Percentiles rank a stretch among this genome's conserved stretches.
Conservation (phyloP, 805 yeast genomes). For the Brettanomyces custersianus region DNA sequence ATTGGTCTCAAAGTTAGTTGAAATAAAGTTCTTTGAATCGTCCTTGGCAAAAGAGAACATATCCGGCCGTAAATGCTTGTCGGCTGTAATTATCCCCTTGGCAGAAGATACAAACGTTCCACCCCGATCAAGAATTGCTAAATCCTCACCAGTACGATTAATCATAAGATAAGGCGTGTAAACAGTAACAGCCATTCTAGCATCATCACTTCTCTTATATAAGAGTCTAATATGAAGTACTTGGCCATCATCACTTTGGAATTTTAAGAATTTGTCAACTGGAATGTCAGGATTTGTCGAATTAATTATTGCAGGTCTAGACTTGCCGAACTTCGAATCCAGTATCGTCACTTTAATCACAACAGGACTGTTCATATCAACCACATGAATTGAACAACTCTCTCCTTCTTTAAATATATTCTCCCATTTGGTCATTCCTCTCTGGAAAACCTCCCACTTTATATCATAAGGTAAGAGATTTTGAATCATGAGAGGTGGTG, state of each 20-base stretch:
- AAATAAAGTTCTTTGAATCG: conserved; percentile 26
- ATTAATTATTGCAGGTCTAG: conserved; percentile 71
- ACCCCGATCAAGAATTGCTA: conserved; percentile 50
- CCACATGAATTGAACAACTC: conserved; percentile 70
- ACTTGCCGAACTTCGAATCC: conserved; percentile 49
- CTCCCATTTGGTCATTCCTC: conserved; percentile 60
- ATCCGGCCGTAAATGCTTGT: conserved; percentile 35
- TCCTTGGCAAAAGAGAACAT: conserved; percentile 77
- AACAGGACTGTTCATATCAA: conserved; percentile 47
- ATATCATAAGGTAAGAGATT: conserved; percentile 81
- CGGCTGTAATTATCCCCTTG: conserved; percentile 3
- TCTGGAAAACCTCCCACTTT: conserved; percentile 67
- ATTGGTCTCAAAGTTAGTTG: conserved; percentile 38
- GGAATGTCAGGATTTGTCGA: conserved; percentile 28
- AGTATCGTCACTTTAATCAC: conserved; percentile 61
- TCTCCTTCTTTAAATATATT: conserved; percentile 56
- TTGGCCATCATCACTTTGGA: conserved; percentile 57
- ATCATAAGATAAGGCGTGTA: conserved; percentile 79
- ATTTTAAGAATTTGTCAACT: conserved; percentile 33
- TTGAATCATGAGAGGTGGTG: conserved; percentile 81
- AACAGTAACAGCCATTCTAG: conserved; percentile 59
- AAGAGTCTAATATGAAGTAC: conserved; percentile 52
- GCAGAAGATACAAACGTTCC: conserved; percentile 41
- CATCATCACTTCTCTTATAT: conserved; percentile 44
- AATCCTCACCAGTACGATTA: conserved; percentile 68